phyloP scores from a whole-genome alignment of 179 eudicot species.

The Sideroxylon spinosum region DNA sequence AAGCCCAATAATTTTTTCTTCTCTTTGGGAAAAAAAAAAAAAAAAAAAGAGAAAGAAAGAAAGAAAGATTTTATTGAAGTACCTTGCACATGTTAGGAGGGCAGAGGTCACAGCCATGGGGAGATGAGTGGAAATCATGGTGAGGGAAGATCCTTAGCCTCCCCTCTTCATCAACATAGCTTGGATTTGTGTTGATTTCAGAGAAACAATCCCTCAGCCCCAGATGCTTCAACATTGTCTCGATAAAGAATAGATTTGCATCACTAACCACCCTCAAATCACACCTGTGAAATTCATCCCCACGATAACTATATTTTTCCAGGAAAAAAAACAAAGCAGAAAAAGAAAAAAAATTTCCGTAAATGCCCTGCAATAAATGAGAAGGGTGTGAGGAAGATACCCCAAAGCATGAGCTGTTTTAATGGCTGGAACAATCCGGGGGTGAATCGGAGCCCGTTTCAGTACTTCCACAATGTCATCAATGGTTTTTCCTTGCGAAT shows the following conservation, averaged over 20 bases:
- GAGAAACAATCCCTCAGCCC: conserved; percentile 50
- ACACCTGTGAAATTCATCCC: conserved; percentile 34
- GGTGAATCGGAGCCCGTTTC: conserved; percentile 60
- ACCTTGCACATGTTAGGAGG: conserved; percentile 87
- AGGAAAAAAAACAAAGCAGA: neutral
- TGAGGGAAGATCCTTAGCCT: conserved; percentile 52
- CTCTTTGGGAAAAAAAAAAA: too few relatives aligned
- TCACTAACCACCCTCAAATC: conserved; percentile 75
- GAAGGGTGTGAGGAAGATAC: conserved; percentile 26
- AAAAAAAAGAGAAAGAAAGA: too few relatives aligned
- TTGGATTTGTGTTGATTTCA: conserved; percentile 64
- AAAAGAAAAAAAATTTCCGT: neutral
- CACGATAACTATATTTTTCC: neutral
- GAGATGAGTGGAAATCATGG: conserved; percentile 42
- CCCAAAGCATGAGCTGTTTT: conserved; percentile 68
- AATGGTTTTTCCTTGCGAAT: conserved; percentile 54
- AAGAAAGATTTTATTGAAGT: neutral
- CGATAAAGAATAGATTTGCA: conserved; percentile 59
- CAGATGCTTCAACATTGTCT: conserved; percentile 58
- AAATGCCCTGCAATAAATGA: neutral
- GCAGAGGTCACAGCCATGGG: conserved; percentile 63
- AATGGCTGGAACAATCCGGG: conserved; percentile 67
- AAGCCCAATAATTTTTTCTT: too few relatives aligned
- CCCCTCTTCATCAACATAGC: conserved; percentile 42
- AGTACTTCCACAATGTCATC: conserved; percentile 52